Evolutionary conservation across 1,284 basidiomycete genomes (phyloP), one percentile per base, ranked within the genome.

Genomic region (Leccinum pachyderme): DNA sequence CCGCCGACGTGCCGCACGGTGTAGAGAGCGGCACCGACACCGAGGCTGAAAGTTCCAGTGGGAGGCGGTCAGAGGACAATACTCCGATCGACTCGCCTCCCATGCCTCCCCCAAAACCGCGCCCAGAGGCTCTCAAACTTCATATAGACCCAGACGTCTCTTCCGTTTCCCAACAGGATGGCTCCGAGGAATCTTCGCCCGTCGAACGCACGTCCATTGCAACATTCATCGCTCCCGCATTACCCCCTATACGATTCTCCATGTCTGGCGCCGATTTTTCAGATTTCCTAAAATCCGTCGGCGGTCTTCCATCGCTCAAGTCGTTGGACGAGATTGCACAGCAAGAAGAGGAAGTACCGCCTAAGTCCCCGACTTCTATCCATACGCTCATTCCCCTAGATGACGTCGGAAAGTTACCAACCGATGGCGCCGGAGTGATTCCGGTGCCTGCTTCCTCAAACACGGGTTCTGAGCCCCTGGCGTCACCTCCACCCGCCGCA

Each of bases 241-340:
- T 91, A 29, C 89, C 89, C 4, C 89, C 89, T 0, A 91, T 92
- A 62, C 82, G 90, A 25, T 87, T 92, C 66, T 93, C 91, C 8
- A 82, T 95, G 77, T 87, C 84, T 61, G 80, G 84, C 41, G 77
- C 82, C 2, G 92, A 94, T 69, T 92, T 95, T 61, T 81, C 87
- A 1, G 86, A 89, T 57, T 69, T 90, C 18, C 77, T 89, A 47
- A 81, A 72, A 63, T 79, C 80, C 25, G 79, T 85, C 5, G 78
- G 77, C 15, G 77, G 77, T 12, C 71, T 73, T 48, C 71, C 72
- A 25, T 73, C 75, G 11, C 66, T 74, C 47, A 76, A 77, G 62
- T 72, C 75, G 7, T 61, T 81, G 27, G 77, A 81, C 32, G 71
- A 75, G 55, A 67, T 78, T 39, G 64, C 74, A 51, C 76, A 79